These are phyloP conservation scores for Aspergillus amoenus DNA, from an alignment of 2,329 filamentous ascomycete species.

Conservation along the genomic window DNA sequence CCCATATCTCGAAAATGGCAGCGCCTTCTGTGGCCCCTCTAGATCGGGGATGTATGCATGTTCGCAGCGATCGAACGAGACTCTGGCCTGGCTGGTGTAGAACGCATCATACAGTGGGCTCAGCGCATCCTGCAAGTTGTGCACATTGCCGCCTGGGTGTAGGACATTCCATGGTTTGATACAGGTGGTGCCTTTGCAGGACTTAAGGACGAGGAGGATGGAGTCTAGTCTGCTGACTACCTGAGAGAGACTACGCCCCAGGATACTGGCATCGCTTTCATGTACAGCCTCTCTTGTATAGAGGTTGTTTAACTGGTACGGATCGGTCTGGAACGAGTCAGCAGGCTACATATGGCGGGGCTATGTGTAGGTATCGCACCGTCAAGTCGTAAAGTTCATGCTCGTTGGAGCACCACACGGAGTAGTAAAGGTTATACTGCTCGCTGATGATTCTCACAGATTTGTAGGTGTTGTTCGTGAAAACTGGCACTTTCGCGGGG, in stretches of 20 bases:
- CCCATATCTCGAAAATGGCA: conserved; percentile 13
- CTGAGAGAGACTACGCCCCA: background rate
- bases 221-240: conserved; percentile 33
- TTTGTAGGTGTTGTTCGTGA: conserved; percentile 17
- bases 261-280: background rate
- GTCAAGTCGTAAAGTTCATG: conserved; percentile 35
- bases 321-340: conserved; percentile 27
- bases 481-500: background rate
- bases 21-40: conserved; percentile 33
- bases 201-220: conserved; percentile 41
- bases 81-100: conserved; percentile 32
- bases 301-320: conserved; percentile 39
- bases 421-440: conserved; percentile 35
- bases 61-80: conserved; percentile 37
- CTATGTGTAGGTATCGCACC: conserved; percentile 8
- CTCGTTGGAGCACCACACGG: conserved; percentile 36
- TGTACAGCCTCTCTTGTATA: conserved; percentile 11
- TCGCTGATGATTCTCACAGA: conserved; percentile 25
- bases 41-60: conserved; percentile 36
- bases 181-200: conserved; percentile 38
- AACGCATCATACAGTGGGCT: conserved; percentile 30
- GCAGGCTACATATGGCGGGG: background rate
- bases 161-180: conserved; percentile 38
- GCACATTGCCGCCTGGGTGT: conserved; percentile 32
- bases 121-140: conserved; percentile 34